phyloP scores from a whole-genome alignment of 2,329 filamentous ascomycete species.

The Pseudopithomyces chartarum region DNA sequence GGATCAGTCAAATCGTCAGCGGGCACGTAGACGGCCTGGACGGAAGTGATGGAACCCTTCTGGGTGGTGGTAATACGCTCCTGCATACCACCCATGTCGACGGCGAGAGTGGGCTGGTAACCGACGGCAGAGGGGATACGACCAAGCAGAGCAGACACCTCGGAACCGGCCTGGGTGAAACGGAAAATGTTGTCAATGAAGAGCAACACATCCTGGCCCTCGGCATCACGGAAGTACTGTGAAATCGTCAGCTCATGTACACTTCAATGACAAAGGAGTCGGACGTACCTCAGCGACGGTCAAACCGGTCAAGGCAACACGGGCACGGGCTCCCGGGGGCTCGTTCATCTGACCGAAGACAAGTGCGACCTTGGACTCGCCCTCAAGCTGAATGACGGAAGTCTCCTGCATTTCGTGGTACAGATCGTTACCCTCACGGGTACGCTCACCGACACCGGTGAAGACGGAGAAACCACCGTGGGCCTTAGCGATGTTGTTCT shows the following conservation, averaged over 20 bases:
- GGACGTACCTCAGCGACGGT: slow-evolving; percentile 4
- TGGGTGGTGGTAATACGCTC: slow-evolving; percentile 99
- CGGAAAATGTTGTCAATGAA: slow-evolving; percentile 99
- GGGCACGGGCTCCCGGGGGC: slow-evolving; percentile 98
- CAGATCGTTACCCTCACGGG: slow-evolving; percentile 99
- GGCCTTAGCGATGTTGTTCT: slow-evolving; percentile 99
- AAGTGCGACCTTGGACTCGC: slow-evolving; percentile 98
- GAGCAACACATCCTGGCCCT: slow-evolving; percentile 95
- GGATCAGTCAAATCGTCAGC: slow-evolving; percentile 99
- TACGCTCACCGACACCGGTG: slow-evolving; percentile 99
- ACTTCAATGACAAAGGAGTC: background rate
- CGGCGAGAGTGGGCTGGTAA: slow-evolving; percentile 66
- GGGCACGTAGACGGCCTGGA: slow-evolving; percentile 99
- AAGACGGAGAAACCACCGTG: slow-evolving; percentile 99
- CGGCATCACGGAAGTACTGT: slow-evolving; percentile 74
- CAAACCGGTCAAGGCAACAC: slow-evolving; percentile 93
- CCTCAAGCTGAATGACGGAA: slow-evolving; percentile 97
- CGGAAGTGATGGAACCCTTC: slow-evolving; percentile 99
- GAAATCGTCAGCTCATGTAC: slow-evolving; percentile 3
- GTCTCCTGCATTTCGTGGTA: slow-evolving; percentile 99
- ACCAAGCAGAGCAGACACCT: slow-evolving; percentile 98
- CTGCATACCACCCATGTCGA: slow-evolving; percentile 67
- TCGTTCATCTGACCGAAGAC: slow-evolving; percentile 99
- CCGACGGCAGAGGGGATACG: slow-evolving; percentile 99
- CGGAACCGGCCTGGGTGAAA: slow-evolving; percentile 99